These are phyloP conservation scores for Grosmannia serpens DNA, from an alignment of 2,329 filamentous ascomycete genomes.

Conservation along the genomic window DNA sequence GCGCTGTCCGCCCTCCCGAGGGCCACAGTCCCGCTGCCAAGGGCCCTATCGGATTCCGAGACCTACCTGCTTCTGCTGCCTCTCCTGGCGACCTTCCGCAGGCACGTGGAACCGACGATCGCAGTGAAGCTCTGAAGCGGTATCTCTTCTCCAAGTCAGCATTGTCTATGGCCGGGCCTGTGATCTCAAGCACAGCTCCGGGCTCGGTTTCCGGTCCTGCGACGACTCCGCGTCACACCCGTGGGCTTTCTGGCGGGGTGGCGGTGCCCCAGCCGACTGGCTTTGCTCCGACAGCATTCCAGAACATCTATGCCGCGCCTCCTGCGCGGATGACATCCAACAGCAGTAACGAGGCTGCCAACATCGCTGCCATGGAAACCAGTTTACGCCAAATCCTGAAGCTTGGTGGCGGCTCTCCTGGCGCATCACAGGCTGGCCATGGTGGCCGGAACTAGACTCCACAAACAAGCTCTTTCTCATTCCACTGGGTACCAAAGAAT, in stretches of 20 bases:
- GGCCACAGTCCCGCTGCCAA: not conserved
- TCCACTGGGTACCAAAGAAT: not conserved
- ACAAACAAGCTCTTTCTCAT: not conserved
- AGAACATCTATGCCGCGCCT: conserved; percentile 7
- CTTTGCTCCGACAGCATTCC: not conserved
- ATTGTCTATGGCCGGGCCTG: not conserved
- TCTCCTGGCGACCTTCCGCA: not conserved
- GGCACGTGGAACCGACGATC: conserved; percentile 18
- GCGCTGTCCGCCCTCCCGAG: conserved; percentile 33
- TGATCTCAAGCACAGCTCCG: not conserved
- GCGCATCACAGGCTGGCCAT: conserved; percentile 1
- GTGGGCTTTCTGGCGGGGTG: not conserved
- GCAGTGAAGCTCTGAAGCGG: conserved; percentile 42
- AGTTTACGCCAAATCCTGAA: conserved; percentile 43
- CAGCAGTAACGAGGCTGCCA: conserved; percentile 14
- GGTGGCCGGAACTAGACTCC: not conserved
- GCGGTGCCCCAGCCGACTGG: not conserved
- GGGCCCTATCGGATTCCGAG: not conserved
- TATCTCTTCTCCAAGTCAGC: conserved; percentile 35
- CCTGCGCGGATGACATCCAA: conserved; percentile 4
- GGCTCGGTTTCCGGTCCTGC: not conserved
- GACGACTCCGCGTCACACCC: not conserved
- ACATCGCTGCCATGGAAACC: conserved; percentile 40
- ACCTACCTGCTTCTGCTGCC: not conserved
- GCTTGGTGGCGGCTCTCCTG: conserved; percentile 11